phyloP scores from a whole-genome alignment of 2,329 filamentous ascomycete species.

The Cladosporium colombiae region DNA sequence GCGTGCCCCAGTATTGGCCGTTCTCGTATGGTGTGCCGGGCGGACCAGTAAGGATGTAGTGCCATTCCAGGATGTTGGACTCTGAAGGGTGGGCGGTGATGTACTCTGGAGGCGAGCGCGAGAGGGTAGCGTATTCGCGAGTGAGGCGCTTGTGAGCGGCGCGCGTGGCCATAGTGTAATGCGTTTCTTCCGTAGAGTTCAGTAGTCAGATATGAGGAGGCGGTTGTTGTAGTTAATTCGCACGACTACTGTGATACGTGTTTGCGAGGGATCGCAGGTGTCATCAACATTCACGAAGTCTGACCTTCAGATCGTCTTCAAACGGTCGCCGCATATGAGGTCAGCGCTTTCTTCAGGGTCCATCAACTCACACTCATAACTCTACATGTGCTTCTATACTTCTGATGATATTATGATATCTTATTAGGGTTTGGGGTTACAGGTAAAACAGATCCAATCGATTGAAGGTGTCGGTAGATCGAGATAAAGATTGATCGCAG shows the following conservation, averaged over 20 bases:
- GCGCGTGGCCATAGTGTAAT: conserved; percentile 38
- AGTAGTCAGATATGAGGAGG: not conserved
- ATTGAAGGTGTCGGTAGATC: not conserved
- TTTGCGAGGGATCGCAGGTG: not conserved
- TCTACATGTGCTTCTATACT: not conserved
- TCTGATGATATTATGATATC: not conserved
- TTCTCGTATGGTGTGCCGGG: conserved; percentile 90
- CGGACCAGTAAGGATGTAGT: conserved; percentile 80
- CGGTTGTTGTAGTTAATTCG: not conserved
- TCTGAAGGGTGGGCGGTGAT: conserved; percentile 38
- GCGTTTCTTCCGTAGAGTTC: not conserved
- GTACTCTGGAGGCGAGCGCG: conserved; percentile 37
- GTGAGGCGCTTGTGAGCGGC: conserved; percentile 43
- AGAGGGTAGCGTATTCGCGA: conserved; percentile 40
- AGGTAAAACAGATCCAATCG: not conserved
- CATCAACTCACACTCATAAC: not conserved
- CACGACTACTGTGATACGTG: not conserved
- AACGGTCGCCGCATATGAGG: not conserved
- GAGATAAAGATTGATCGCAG: not conserved
- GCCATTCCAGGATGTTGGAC: conserved; percentile 40
- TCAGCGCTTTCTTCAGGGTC: not conserved
- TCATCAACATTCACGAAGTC: not conserved
- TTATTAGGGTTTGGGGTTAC: not conserved
- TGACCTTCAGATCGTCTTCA: not conserved
- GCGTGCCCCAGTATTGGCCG: conserved; percentile 97